Percentiles rank a stretch among this genome's conserved stretches.
These are phyloP conservation scores for Xylogone sp. DNA, from an alignment of 2,329 filamentous ascomycete genomes.

Conservation along the genomic window DNA sequence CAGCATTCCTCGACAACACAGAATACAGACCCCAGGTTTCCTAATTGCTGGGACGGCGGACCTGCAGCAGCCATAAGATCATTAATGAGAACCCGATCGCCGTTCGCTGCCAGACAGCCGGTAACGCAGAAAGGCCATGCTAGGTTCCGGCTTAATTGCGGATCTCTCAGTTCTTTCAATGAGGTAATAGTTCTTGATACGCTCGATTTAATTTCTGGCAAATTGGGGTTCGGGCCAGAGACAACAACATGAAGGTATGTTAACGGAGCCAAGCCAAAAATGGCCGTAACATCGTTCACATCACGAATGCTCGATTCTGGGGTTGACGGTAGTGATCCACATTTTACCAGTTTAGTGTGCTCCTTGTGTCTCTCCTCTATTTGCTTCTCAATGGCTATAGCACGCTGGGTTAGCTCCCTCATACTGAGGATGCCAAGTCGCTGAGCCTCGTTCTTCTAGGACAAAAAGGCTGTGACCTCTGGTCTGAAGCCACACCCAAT, in stretches of 20 bases:
- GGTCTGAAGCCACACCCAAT: neutral
- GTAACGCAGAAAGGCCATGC: slow-evolving; percentile 1
- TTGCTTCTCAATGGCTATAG: neutral
- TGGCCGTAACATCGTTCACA: neutral
- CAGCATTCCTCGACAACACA: neutral
- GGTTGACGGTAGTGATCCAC: neutral
- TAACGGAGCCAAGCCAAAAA: slow-evolving; percentile 2
- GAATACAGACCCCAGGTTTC: neutral
- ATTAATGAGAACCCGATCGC: neutral
- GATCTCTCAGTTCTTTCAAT: neutral
- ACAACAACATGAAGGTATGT: slow-evolving; percentile 6
- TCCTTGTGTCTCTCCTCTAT: neutral
- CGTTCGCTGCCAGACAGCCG: neutral
- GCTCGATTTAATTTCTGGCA: slow-evolving; percentile 3
- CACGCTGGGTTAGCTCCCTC: neutral
- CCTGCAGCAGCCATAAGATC: slow-evolving; percentile 1
- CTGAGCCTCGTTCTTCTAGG: slow-evolving; percentile 1
- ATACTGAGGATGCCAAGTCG: neutral
- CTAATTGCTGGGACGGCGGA: neutral
- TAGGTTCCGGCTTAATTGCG: neutral
- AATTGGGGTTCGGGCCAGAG: neutral
- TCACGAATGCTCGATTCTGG: too few relatives aligned
- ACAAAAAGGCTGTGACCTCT: neutral
- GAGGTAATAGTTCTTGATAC: neutral
- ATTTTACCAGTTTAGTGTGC: neutral